Evolutionary conservation across 169 alveolate genomes (phyloP).

Genomic region (Plasmodium sp.): DNA sequence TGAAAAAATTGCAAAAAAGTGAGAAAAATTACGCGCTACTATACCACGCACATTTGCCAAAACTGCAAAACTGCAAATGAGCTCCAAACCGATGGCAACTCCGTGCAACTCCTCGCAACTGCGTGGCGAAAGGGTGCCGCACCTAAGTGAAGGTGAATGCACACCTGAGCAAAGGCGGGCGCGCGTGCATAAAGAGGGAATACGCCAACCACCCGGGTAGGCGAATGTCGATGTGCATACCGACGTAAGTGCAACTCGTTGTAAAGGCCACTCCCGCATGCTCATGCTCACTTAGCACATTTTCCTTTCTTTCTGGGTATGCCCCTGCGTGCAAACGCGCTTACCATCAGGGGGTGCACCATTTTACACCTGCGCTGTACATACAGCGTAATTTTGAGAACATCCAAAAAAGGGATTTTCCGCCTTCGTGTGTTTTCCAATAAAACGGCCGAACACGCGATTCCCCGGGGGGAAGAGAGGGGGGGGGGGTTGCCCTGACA

Average conservation of each 20-base stretch:
- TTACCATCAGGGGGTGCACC: not conserved
- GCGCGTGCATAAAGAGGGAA: not conserved
- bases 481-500: not conserved
- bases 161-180: not conserved
- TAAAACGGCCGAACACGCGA: not conserved
- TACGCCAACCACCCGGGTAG: not conserved
- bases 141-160: not conserved
- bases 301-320: not conserved
- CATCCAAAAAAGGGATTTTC: not conserved
- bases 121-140: not conserved
- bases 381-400: not conserved
- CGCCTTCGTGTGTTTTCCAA: not conserved
- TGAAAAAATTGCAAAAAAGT: too few relatives aligned
- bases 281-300: too few relatives aligned
- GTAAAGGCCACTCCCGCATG: not conserved
- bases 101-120: not conserved
- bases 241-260: not conserved
- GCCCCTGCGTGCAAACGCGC: not conserved
- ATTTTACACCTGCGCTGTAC: not conserved
- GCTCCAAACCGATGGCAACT: not conserved
- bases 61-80: not conserved
- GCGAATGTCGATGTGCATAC: not conserved
- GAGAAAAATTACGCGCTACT: not conserved
- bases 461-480: not conserved
- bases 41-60: not conserved